Conservation (phyloP, 2,329 filamentous ascomycete species). For the Calonectria fujianensis region DNA sequence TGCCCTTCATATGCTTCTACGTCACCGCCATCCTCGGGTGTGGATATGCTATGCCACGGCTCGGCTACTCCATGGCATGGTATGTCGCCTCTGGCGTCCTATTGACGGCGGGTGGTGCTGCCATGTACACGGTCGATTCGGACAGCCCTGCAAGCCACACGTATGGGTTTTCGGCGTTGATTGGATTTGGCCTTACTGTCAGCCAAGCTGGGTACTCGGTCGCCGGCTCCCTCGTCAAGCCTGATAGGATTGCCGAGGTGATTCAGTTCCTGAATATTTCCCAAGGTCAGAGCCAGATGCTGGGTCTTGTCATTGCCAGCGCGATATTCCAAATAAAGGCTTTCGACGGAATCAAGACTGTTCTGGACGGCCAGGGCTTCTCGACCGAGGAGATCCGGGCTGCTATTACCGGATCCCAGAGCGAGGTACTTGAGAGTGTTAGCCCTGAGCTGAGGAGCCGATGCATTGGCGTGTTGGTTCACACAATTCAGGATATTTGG, state of each 20-base stretch:
- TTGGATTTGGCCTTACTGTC: conserved; percentile 43
- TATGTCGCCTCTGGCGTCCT: conserved; percentile 39
- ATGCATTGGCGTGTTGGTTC: conserved; percentile 41
- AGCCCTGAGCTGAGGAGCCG: conserved; percentile 29
- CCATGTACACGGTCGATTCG: conserved; percentile 38
- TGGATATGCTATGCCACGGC: conserved; percentile 42
- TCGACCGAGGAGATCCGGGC: conserved; percentile 39
- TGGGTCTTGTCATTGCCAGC: conserved; percentile 38
- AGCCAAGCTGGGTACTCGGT: conserved; percentile 41
- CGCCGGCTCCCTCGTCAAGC: conserved; percentile 24
- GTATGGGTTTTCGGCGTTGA: conserved; percentile 46
- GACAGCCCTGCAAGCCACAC: conserved; percentile 44
- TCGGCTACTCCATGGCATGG: conserved; percentile 38
- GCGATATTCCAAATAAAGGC: conserved; percentile 43
- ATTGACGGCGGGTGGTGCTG: conserved; percentile 34
- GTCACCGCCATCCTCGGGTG: conserved; percentile 40
- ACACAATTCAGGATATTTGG: conserved; percentile 43
- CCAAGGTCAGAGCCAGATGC: conserved; percentile 44
- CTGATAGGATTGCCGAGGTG: conserved; percentile 36
- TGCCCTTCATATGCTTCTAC: conserved; percentile 48
- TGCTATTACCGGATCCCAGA: conserved; percentile 42
- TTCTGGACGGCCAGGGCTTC: conserved; percentile 39
- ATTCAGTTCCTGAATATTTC: conserved; percentile 46
- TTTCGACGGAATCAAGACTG: conserved; percentile 39
- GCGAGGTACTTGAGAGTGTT: conserved; percentile 36